These are phyloP conservation scores for Nannochloropsis gaditana DNA, from an alignment of 108 stramenopile genomes.

Conservation along the genomic window DNA sequence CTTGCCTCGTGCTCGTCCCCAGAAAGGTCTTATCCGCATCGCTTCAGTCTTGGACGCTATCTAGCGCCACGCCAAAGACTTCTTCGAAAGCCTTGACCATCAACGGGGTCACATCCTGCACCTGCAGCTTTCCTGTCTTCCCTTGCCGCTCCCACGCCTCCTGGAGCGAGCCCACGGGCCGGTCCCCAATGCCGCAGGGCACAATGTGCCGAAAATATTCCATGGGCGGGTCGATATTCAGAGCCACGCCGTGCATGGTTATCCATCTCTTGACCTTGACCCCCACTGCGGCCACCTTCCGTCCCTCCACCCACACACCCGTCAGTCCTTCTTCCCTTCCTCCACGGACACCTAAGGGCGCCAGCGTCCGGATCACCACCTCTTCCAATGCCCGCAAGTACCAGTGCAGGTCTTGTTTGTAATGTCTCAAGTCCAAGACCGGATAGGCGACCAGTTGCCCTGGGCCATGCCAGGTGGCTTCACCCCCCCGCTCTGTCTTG, in stretches of 20 bases:
- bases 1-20: neutral
- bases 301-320: conserved; percentile 80
- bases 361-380: conserved; percentile 60
- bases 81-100: conserved; percentile 41
- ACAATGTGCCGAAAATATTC: conserved; percentile 67
- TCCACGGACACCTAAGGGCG: conserved; percentile 29
- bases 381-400: conserved; percentile 89
- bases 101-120: conserved; percentile 24
- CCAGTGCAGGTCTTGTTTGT: conserved; percentile 93
- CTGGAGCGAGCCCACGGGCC: conserved; percentile 57
- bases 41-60: neutral
- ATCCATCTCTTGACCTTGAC: conserved; percentile 80
- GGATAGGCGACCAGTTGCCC: conserved; percentile 92
- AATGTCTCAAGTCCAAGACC: conserved; percentile 74
- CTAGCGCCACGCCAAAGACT: conserved; percentile 23
- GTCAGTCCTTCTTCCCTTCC: conserved; percentile 56
- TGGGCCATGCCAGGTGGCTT: conserved; percentile 96
- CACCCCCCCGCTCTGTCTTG: conserved; percentile 88
- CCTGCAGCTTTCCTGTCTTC: neutral
- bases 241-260: conserved; percentile 92
- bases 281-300: conserved; percentile 85
- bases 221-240: conserved; percentile 79
- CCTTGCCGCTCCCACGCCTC: conserved; percentile 18
- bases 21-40: neutral
- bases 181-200: conserved; percentile 61